Percentiles rank a stretch among this genome's conserved stretches.
These are phyloP conservation scores for Calophaca sinica DNA, from an alignment of 306 rosid genomes.

Conservation along the genomic window DNA sequence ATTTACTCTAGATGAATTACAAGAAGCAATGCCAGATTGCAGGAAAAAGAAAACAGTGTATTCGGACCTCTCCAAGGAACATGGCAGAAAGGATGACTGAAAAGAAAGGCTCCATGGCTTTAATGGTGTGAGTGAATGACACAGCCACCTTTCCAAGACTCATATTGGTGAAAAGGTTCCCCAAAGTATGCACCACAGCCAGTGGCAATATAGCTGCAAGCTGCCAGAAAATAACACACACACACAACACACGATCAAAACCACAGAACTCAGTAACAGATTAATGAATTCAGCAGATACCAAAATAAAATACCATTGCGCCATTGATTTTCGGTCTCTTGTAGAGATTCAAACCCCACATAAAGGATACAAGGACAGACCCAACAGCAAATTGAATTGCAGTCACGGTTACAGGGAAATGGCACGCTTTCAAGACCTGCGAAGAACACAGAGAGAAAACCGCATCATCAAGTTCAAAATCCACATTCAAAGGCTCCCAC, in stretches of 20 bases:
- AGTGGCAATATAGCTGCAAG: constrained; percentile 83
- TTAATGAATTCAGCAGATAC: background rate
- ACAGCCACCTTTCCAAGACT: constrained; percentile 99
- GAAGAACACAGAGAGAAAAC: background rate
- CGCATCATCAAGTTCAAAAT: constrained; percentile 24
- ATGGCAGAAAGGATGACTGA: constrained; percentile 93
- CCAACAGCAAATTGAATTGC: constrained; percentile 81
- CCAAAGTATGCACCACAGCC: constrained; percentile 85
- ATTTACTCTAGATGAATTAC: constrained; percentile 1
- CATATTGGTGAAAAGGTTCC: constrained; percentile 97
- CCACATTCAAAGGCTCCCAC: background rate
- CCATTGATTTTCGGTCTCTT: constrained; percentile 78
- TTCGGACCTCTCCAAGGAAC: constrained; percentile 91
- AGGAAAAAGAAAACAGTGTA: background rate
- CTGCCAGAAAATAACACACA: constrained; percentile 55
- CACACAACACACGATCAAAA: constrained; percentile 12
- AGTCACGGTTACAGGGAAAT: constrained; percentile 75
- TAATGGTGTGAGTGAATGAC: constrained; percentile 97
- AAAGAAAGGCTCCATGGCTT: constrained; percentile 98
- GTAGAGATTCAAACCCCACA: constrained; percentile 92
- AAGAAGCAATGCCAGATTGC: background rate
- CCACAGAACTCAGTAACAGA: constrained; percentile 20
- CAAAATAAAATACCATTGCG: constrained; percentile 69
- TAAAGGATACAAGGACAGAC: constrained; percentile 65
- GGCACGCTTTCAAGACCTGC: constrained; percentile 92